phyloP scores from a whole-genome alignment of 2,329 filamentous ascomycete species.

The Trichoderma sp. region DNA sequence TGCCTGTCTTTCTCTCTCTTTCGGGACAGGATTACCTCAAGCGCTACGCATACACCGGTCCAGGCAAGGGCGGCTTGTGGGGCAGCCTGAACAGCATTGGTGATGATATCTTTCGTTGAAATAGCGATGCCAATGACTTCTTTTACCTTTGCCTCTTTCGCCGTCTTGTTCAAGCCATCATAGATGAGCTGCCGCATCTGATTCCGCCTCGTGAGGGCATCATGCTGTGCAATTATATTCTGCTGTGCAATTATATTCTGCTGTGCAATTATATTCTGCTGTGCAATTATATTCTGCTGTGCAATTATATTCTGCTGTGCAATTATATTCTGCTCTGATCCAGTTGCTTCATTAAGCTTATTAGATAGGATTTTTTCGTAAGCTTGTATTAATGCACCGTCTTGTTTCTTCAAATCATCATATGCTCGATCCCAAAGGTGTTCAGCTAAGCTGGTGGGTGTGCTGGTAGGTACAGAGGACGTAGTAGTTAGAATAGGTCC shows the following conservation, averaged over 20 bases:
- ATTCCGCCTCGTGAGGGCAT: constrained; percentile 2
- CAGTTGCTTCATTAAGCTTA: constrained; percentile 11
- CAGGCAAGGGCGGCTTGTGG: constrained; percentile 41
- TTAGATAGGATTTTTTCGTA: constrained; percentile 28
- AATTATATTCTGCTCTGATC: constrained; percentile 4
- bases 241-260: no score
- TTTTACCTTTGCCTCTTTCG: constrained; percentile 30
- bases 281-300: no score
- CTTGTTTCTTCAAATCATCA: constrained; percentile 23
- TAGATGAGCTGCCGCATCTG: constrained; percentile 37
- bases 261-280: no score
- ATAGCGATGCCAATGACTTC: constrained; percentile 27
- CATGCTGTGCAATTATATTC: constrained; percentile 13
- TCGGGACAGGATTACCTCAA: constrained; percentile 32
- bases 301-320: constrained; percentile 16
- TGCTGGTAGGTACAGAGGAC: neutral
- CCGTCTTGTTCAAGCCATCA: constrained; percentile 32
- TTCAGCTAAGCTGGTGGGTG: neutral
- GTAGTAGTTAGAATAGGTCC: no score
- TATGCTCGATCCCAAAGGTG: constrained; percentile 29
- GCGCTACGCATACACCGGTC: constrained; percentile 37
- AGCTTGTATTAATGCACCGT: constrained; percentile 24
- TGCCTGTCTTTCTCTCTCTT: no score
- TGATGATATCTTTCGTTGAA: neutral
- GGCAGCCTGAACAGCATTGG: constrained; percentile 26